Evolutionary conservation across 768 basidiomycete species (phyloP).

Genomic region (Cystobasidiopsis lactophilus): DNA sequence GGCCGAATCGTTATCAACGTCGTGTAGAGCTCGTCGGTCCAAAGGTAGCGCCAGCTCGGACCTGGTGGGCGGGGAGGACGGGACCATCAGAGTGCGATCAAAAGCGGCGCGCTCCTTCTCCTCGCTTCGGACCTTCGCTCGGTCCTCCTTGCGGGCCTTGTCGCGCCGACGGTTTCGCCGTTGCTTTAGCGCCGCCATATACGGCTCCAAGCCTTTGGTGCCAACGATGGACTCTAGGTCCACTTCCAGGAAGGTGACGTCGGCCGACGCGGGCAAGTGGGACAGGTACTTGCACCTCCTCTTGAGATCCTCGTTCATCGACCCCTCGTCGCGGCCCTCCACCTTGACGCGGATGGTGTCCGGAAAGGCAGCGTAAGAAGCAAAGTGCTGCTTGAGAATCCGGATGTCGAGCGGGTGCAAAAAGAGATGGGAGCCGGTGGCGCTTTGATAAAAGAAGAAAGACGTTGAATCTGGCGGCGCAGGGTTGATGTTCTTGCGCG

Average conservation of each 20-base stretch:
- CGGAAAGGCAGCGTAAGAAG: slow-evolving; percentile 60
- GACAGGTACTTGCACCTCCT: slow-evolving; percentile 88
- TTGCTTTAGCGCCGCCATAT: slow-evolving; percentile 57
- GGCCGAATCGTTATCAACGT: background rate
- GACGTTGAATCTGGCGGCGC: slow-evolving; percentile 58
- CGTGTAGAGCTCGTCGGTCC: background rate
- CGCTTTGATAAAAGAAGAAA: slow-evolving; percentile 89
- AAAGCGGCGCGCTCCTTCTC: slow-evolving; percentile 28
- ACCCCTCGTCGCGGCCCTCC: slow-evolving; percentile 31
- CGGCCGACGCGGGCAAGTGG: slow-evolving; percentile 73
- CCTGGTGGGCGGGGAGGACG: background rate
- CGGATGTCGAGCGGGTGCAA: slow-evolving; percentile 89
- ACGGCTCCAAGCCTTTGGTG: slow-evolving; percentile 47
- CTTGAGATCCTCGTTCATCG: slow-evolving; percentile 68
- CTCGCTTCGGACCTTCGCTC: slow-evolving; percentile 55
- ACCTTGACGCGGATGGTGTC: slow-evolving; percentile 58
- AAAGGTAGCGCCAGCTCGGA: background rate
- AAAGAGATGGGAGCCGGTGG: slow-evolving; percentile 73
- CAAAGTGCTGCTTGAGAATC: slow-evolving; percentile 66
- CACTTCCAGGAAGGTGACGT: slow-evolving; percentile 82
- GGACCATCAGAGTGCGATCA: background rate
- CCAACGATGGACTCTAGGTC: slow-evolving; percentile 62
- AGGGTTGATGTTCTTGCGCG: slow-evolving; percentile 44
- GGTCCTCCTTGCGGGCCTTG: slow-evolving; percentile 65
- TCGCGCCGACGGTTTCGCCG: slow-evolving; percentile 54